Evolutionary conservation across 306 rosid genomes (phyloP).

Genomic region (Pyrus communis): DNA sequence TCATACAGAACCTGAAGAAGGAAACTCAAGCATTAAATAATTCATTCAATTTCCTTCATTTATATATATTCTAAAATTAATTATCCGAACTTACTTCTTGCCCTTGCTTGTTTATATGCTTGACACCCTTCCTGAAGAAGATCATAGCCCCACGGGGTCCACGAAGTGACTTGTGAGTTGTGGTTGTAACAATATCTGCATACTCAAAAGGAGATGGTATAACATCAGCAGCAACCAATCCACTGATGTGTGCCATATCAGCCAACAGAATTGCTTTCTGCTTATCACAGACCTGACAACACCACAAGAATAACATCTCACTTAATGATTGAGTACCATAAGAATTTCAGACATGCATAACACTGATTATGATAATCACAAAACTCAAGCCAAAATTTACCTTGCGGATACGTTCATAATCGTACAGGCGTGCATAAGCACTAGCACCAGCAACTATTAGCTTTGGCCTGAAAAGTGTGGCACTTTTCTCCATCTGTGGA

Average conservation of each 20-base stretch:
- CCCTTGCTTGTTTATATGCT: conserved; percentile 83
- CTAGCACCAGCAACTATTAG: conserved; percentile 50
- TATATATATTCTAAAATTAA: background rate
- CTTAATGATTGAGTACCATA: background rate
- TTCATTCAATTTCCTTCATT: background rate
- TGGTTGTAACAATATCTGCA: conserved; percentile 75
- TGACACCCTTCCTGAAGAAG: conserved; percentile 83
- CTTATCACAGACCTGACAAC: conserved; percentile 36
- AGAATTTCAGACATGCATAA: background rate
- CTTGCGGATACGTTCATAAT: conserved; percentile 41
- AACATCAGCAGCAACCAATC: conserved; percentile 44
- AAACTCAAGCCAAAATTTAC: conserved; percentile 10
- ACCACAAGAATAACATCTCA: background rate
- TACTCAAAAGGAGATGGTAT: conserved; percentile 45
- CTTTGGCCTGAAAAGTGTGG: conserved; percentile 35
- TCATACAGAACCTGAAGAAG: conserved; percentile 58
- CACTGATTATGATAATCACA: background rate
- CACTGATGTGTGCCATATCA: conserved; percentile 47
- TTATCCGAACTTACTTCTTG: conserved; percentile 61
- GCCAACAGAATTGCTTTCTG: conserved; percentile 45
- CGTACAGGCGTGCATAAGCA: conserved; percentile 43
- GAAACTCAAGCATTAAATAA: conserved; percentile 14
- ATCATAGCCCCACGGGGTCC: conserved; percentile 99
- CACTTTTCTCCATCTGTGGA: conserved; percentile 40
- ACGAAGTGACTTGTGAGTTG: conserved; percentile 92